Evolutionary conservation across 768 basidiomycete species (phyloP), one percentile per base, ranked within the genome.

Genomic region (Tulasnella sp.): DNA sequence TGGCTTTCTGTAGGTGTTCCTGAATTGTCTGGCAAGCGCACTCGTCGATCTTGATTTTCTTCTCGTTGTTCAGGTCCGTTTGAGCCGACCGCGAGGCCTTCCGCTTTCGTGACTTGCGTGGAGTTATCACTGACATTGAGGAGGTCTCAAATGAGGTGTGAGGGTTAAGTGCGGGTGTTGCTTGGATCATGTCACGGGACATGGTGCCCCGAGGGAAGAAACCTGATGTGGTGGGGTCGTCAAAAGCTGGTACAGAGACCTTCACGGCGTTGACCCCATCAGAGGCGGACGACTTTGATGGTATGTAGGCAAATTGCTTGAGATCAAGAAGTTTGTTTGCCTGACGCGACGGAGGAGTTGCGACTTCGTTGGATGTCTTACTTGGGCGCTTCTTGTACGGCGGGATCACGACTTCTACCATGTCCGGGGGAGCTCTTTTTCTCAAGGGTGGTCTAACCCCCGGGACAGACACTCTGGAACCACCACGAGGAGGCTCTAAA

Each of bases 1-100:
- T 78, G 19, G 65, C 69, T 12, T 12, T 39, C 32, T 34, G 44
- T 14, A 74, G 34, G 42, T 69, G 73, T 22, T 69, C 68, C 11
- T 32, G 26, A 12, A 69, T 19, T 19, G 41, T 69, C 42, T 52
- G 68, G 47, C 42, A 59, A 12, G 44, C 42, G 17, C 47, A 69
- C 17, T 17, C 12, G 16, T 37, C 35, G 66, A 52, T 19, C 47
- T 52, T 52, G 47, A 52, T 26, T 52, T 52, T 52, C n/a, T 52
- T 52, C 47, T 22, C 47, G n/a, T 52, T 52, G 26, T 52, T 52
- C 16, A 52, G 22, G 19, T 52, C 47, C 1, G 47, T 52, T 26
- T 19, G 22, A 3, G 26, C 3, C 12, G 47, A 52, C 5, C 8
- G 4, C 6, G 47, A 52, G n/a, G 47, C 47, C 47, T 52, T 52